Evolutionary conservation across 345 rosid species (phyloP).

Genomic region (Citrus unshiu): DNA sequence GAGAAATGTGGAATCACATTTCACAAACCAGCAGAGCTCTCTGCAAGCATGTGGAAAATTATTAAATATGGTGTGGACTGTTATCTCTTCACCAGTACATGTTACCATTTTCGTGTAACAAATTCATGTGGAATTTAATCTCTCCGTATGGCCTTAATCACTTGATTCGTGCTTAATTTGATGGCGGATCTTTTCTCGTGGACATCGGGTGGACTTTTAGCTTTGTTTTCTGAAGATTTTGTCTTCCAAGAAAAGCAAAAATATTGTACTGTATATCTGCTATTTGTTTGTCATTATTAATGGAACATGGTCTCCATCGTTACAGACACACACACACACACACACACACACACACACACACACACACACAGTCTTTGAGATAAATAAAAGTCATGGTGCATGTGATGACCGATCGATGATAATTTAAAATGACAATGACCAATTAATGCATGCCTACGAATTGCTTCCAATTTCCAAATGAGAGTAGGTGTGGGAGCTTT

Average conservation of each 20-base stretch:
- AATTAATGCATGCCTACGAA: background rate
- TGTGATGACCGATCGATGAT: slow-evolving; percentile 2
- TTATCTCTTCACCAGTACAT: background rate
- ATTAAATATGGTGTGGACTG: background rate
- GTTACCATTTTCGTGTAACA: background rate
- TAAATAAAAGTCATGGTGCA: slow-evolving; percentile 5
- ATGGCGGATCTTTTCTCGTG: background rate
- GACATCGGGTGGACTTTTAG: background rate
- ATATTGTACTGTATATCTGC: background rate
- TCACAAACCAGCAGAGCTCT: background rate
- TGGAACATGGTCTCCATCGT: slow-evolving; percentile 3
- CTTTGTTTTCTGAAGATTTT: background rate
- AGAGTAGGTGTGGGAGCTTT: background rate
- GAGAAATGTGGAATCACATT: background rate
- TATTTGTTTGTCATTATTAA: background rate
- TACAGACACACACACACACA: background rate
- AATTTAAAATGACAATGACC: background rate
- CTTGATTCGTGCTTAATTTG: background rate
- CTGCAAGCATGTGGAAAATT: slow-evolving; percentile 1
- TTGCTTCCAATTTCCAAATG: background rate
- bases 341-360: background rate
- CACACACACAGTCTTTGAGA: background rate
- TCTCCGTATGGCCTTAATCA: background rate
- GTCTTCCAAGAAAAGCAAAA: background rate
- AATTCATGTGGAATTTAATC: background rate